These are phyloP conservation scores for Calonectria hawksworthii DNA, from an alignment of 2,329 filamentous ascomycete species.

Conservation along the genomic window DNA sequence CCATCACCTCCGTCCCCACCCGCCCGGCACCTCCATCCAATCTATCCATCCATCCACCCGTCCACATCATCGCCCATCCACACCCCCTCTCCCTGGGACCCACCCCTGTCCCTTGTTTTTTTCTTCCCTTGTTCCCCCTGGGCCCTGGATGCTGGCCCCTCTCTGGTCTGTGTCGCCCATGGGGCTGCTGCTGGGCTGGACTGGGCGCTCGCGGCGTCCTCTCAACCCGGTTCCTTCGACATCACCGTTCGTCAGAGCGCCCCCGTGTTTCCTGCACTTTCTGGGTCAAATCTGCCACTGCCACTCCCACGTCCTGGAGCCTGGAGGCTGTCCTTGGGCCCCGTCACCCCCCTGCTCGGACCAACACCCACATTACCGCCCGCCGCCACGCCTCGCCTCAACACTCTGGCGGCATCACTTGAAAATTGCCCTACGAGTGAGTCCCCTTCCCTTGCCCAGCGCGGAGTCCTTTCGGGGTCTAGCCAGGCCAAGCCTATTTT, in stretches of 20 bases:
- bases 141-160: conserved; percentile 26
- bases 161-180: conserved; percentile 15
- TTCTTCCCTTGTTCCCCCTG: conserved; percentile 16
- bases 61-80: conserved; percentile 20
- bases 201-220: conserved; percentile 23
- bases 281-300: conserved; percentile 25
- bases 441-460: conserved; percentile 1
- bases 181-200: conserved; percentile 19
- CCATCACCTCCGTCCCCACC: conserved; percentile 27
- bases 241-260: conserved; percentile 28
- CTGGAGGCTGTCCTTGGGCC: conserved; percentile 19
- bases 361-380: conserved; percentile 38
- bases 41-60: conserved; percentile 33
- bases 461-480: conserved; percentile 32
- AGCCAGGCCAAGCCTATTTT: conserved; percentile 29
- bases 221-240: conserved; percentile 23
- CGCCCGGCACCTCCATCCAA: conserved; percentile 28
- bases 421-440: conserved; percentile 15
- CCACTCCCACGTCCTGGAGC: conserved; percentile 4
- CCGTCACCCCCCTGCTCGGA: conserved; percentile 13
- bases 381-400: conserved; percentile 40
- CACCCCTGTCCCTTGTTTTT: neutral
- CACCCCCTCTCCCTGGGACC: conserved; percentile 21
- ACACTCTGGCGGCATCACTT: conserved; percentile 17
- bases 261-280: conserved; percentile 29